Evolutionary conservation across 2,329 filamentous ascomycete genomes (phyloP), one percentile per base, ranked within the genome.

Genomic region (Dryadomyces quercus-mongolicae): DNA sequence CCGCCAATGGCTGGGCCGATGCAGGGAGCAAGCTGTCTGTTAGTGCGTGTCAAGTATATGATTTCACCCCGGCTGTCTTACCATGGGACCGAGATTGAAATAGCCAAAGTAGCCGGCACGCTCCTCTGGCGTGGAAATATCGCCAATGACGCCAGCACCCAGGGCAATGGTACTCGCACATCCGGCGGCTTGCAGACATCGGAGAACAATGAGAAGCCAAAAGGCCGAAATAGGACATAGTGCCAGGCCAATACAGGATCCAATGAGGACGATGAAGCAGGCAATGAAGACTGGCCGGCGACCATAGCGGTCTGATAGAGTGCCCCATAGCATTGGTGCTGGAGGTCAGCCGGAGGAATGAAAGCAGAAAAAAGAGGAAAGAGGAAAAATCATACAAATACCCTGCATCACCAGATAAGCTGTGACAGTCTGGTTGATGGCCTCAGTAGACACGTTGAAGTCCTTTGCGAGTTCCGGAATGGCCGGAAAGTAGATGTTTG

Each of bases 101-200:
- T 64, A 61, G 34, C 66, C 66, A 49, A 67, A 65, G 53, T 63
- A 67, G 8, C 66, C 64, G 15, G 64, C 66, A 20, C 66, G 59
- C 52, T 68, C 66, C 15, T 66, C 62, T 0, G 60, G 58, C 0
- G 61, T 63, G 0, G 66, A 60, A 47, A 67, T 66, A 34, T 68
- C 66, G 4, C 66, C 66, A 46, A 66, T 64, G 0, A 68, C 62
- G 6, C 66, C 66, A 16, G 64, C 63, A 1, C 55, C 66, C 10
- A 68, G 51, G 0, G 66, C 65, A 50, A 68, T 66, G 2, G 62
- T 68, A 54, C 66, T 68, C 1, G 66, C 65, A 52, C 66, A 67
- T 2, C 66, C 66, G 1, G 62, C 61, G 0, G 66, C 62, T 43
- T 68, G 66, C 2, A 68, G 52, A 13, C 60, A 60, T 7, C 66